These are phyloP conservation scores for Nymphaea thermarum DNA, from an alignment of 164 flowering plant genomes.

Conservation along the genomic window DNA sequence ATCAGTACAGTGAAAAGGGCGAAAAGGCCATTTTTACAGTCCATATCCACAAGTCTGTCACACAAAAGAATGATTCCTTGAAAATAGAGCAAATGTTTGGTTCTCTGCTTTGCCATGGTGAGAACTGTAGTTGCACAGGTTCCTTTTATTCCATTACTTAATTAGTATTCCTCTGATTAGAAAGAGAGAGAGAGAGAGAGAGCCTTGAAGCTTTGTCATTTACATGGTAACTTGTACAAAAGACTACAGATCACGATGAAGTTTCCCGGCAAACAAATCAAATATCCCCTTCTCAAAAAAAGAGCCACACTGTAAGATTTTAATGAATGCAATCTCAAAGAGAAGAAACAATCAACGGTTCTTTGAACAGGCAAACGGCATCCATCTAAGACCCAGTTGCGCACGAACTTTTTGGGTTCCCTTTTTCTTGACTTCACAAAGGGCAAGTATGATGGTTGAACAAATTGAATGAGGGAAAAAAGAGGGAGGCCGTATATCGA, in stretches of 20 bases:
- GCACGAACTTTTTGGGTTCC: neutral
- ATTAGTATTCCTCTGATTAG: too few species aligned
- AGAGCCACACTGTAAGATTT: neutral
- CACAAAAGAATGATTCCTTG: too few species aligned
- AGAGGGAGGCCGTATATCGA: neutral
- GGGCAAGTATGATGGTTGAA: neutral
- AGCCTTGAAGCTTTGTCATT: neutral
- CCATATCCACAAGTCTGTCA: too few species aligned
- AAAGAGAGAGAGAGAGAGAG: neutral
- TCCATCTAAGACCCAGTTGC: neutral
- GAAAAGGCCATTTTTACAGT: too few species aligned
- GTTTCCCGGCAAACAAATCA: neutral
- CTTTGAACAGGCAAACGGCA: neutral
- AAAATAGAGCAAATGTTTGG: too few species aligned
- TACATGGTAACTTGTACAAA: neutral
- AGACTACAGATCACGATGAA: neutral
- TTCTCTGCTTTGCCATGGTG: too few species aligned
- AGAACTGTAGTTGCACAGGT: too few species aligned
- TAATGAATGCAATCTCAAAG: neutral
- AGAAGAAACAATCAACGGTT: neutral
- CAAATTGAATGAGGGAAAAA: neutral
- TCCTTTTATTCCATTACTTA: too few species aligned
- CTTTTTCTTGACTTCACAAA: neutral
- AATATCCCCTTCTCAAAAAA: neutral
- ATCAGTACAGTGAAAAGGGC: too few species aligned